Base-by-base conservation (phyloP, 495 filamentous ascomycete species). In the Hapsidospora chrysogenum region DNA sequence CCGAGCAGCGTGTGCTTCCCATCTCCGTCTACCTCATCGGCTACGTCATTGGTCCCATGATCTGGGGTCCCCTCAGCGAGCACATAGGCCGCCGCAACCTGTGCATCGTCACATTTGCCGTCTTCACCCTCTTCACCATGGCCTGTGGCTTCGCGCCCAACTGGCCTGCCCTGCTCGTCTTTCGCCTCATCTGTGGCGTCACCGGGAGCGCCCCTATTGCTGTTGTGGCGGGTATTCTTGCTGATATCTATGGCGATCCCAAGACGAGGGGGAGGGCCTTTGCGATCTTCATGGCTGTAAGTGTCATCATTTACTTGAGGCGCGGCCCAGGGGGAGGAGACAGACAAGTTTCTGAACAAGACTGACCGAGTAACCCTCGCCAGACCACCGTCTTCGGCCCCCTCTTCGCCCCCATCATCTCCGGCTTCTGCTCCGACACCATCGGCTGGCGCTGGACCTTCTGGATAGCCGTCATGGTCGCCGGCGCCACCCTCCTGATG, bases 11-110 rank as follows among this genome's bases (percentile, higher is more conserved):
- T 9, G 72, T 80, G n/a, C 60, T 89, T 5, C 81, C 81, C 9
- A 81, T 79, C 0, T 80, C 78, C 0, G 68, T 85, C 1, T 89
- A 74, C 38, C 58, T 85, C 0, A 60, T 85, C 17, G 82, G 78
- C 20, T 83, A 80, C 41, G 60, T 74, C 9, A 47, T 78, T 10
- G 78, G 76, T 1, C 75, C 78, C 1, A 35, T 81, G 9, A 39
- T 76, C 3, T 80, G 76, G 52, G 77, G 74, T 1, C 79, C 80
- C 0, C 45, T 84, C 9, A 80, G 72, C 42, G 80, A 85, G 45
- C 67, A 73, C 1, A 72, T 76, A 43, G 80, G 80, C 11, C 63
- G 81, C n/a, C 69, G 62, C 45, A 51, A 56, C 6, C 64, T 80
- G 25, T 74, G 78, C 40, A 52, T 74, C 0, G 56, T 49, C 22